Conservation (phyloP, 805 yeast genomes). For the Starmerella bacillaris region DNA sequence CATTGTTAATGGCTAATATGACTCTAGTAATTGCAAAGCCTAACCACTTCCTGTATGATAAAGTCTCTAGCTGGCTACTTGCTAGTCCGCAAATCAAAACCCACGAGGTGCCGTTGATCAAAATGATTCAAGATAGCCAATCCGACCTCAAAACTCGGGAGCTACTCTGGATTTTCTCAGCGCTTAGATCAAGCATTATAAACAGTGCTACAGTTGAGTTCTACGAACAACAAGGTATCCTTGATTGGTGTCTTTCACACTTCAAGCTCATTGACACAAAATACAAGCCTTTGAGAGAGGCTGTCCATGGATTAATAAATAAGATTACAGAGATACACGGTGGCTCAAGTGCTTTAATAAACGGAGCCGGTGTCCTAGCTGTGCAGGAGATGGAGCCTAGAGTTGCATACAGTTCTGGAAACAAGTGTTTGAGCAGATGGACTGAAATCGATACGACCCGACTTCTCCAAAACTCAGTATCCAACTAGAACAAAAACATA, state of each 20-base stretch:
- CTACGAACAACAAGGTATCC: slow-evolving; percentile 34
- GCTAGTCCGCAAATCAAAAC: slow-evolving; percentile 31
- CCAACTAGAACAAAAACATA: not conserved
- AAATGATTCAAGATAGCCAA: slow-evolving; percentile 14
- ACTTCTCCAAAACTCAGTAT: not conserved
- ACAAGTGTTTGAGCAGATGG: slow-evolving; percentile 2
- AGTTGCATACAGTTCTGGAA: slow-evolving; percentile 5
- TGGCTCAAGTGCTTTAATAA: slow-evolving; percentile 9
- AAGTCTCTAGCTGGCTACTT: slow-evolving; percentile 46
- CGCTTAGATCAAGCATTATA: slow-evolving; percentile 32
- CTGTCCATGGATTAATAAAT: slow-evolving; percentile 8
- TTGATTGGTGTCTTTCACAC: slow-evolving; percentile 48
- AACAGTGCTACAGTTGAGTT: slow-evolving; percentile 35
- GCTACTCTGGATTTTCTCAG: slow-evolving; percentile 45
- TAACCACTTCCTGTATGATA: slow-evolving; percentile 55
- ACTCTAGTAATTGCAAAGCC: slow-evolving; percentile 48
- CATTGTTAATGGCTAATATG: slow-evolving; percentile 38
- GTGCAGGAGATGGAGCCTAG: slow-evolving; percentile 4
- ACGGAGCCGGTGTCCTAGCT: slow-evolving; percentile 12
- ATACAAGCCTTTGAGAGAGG: slow-evolving; percentile 6
- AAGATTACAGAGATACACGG: slow-evolving; percentile 11
- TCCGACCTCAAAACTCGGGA: slow-evolving; percentile 32
- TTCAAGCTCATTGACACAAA: slow-evolving; percentile 5
- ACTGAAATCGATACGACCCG: not conserved
- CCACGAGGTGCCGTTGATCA: slow-evolving; percentile 30